phyloP scores from a whole-genome alignment of 441 rosid species.

The Manihot esculenta region DNA sequence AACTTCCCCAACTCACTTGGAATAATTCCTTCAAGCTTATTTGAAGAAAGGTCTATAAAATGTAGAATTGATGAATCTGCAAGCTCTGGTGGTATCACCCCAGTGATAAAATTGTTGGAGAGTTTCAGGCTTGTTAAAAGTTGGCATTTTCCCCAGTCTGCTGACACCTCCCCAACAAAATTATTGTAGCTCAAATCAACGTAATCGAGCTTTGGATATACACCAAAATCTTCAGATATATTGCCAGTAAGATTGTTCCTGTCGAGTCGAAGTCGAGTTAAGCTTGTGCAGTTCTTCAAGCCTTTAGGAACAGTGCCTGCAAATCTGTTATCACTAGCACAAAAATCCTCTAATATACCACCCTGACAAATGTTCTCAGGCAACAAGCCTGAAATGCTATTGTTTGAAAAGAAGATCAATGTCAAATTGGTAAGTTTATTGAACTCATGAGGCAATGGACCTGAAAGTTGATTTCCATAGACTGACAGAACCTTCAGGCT shows the following conservation, averaged over 20 bases:
- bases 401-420: conserved; percentile 18
- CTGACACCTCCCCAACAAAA: conserved; percentile 31
- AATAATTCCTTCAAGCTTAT: conserved; percentile 30
- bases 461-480: conserved; percentile 27
- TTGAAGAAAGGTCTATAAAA: conserved; percentile 39
- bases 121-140: conserved; percentile 20
- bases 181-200: conserved; percentile 37
- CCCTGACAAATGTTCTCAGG: conserved; percentile 33
- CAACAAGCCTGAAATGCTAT: conserved; percentile 27
- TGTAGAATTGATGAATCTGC: conserved; percentile 25
- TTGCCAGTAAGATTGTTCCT: conserved; percentile 34
- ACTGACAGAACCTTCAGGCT: conserved; percentile 24
- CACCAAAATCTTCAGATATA: conserved; percentile 34
- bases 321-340: conserved; percentile 29
- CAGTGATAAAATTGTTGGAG: conserved; percentile 28
- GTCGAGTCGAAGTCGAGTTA: conserved; percentile 30
- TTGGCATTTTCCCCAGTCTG: conserved; percentile 27
- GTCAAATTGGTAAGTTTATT: conserved; percentile 25
- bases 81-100: conserved; percentile 28
- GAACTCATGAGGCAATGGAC: conserved; percentile 30
- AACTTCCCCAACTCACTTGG: conserved; percentile 30
- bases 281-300: conserved; percentile 37
- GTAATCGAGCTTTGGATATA: conserved; percentile 30
- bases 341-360: conserved; percentile 24
- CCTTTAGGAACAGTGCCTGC: conserved; percentile 33